Percentiles rank a stretch among this genome's conserved stretches.
Conservation (phyloP, 2,329 filamentous ascomycete species). For the Aspergillus sp. region DNA sequence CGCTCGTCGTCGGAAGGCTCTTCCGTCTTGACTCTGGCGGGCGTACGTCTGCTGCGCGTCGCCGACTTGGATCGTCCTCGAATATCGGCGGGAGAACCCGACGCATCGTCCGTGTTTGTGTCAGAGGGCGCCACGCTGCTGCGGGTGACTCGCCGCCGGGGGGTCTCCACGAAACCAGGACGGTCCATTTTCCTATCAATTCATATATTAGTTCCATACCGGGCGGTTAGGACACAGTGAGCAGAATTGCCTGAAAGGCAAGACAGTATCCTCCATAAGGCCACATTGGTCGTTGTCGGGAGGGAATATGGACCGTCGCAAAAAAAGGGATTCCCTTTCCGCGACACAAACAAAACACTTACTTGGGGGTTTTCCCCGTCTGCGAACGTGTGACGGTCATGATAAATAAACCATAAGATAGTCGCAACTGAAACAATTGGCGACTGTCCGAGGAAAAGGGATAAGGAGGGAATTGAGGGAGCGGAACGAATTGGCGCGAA, state of each 20-base stretch:
- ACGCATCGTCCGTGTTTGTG: conserved; percentile 28
- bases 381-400: conserved; percentile 53
- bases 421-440: not conserved
- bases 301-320: not conserved
- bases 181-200: conserved; percentile 50
- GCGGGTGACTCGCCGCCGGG: conserved; percentile 45
- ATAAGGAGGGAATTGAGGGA: not conserved
- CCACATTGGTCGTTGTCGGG: not conserved
- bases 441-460: conserved; percentile 1
- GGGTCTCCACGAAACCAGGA: conserved; percentile 54
- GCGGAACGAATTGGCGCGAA: conserved; percentile 4
- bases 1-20: conserved; percentile 22
- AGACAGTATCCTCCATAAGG: not conserved
- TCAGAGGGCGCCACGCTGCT: conserved; percentile 39
- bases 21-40: conserved; percentile 28
- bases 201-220: too few relatives aligned
- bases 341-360: conserved; percentile 26
- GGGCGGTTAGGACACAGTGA: not conserved
- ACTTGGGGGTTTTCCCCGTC: conserved; percentile 53
- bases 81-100: conserved; percentile 23
- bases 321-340: conserved; percentile 3
- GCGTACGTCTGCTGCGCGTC: conserved; percentile 29
- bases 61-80: conserved; percentile 22
- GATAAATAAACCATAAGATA: conserved; percentile 19
- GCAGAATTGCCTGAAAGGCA: not conserved